Base-by-base conservation (phyloP, 805 yeast genomes). In the Pichia heedii region DNA sequence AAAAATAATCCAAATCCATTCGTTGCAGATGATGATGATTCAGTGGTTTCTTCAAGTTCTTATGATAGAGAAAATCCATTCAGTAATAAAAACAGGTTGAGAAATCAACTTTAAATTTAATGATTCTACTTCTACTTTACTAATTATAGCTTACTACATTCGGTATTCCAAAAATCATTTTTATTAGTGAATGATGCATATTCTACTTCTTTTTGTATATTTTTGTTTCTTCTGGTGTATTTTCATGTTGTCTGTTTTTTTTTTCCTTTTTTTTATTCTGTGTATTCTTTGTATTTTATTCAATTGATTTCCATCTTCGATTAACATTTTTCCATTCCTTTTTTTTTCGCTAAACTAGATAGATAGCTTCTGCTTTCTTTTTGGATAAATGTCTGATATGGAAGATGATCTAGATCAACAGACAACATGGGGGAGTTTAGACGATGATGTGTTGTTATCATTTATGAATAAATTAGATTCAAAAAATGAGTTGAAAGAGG, bases 1-100 rank as follows among this genome's bases (percentile, higher is more conserved):
- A 12, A 5, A 11, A 20, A 22, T 16, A 42, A 39, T 27, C 29
- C 40, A 15, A 48, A 48, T 21, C 51, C 51, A 32, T 48, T 48
- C 27, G 47, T 35, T 29, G 19, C 33, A 11, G 22, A 39, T 34
- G 36, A 40, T 13, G 46, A 42, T 41, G 20, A 19, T 16, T 32
- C 34, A 16, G 19, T 16, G 9, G 20, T 16, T 32, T n/a, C 19
- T 16, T 16, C 19, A 16, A 32, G 15, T 18, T 24, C 24, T 27
- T 22, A 39, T 22, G 35, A 39, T 29, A 35, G 35, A 11, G 35
- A 37, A 29, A 46, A 40, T 37, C 44, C 46, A 13, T 33, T 33
- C 15, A 36, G 38, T 21, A 22, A 30, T 29, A 39, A 43, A 9
- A 30, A 33, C n/a, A 37, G 26, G 11, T 37, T 11, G 9, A 36